phyloP scores from a whole-genome alignment of 2,329 filamentous ascomycete species.

The Fusarium robinianum region DNA sequence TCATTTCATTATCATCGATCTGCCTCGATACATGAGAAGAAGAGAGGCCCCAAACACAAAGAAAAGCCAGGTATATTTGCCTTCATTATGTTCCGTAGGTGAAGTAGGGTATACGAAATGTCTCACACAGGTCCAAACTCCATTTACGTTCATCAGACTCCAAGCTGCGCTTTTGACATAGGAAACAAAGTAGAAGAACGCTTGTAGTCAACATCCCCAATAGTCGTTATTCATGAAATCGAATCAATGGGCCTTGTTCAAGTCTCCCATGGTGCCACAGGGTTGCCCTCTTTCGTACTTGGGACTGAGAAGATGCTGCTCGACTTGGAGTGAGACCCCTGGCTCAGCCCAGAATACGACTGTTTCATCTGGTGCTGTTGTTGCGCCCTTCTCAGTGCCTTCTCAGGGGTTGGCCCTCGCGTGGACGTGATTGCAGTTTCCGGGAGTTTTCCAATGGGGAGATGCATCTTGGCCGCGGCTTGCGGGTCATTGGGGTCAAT shows the following conservation, averaged over 20 bases:
- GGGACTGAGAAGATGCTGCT: conserved; percentile 42
- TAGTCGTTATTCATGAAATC: conserved; percentile 16
- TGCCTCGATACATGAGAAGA: too few species aligned
- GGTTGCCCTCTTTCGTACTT: conserved; percentile 39
- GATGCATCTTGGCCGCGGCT: conserved; percentile 52
- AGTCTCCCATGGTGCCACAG: conserved; percentile 42
- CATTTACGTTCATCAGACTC: conserved; percentile 6
- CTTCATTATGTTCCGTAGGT: too few species aligned
- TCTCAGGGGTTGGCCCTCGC: conserved; percentile 52
- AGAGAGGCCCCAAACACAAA: too few species aligned
- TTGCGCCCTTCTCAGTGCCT: conserved; percentile 44
- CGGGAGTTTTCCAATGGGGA: conserved; percentile 52
- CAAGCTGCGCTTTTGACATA: conserved; percentile 13
- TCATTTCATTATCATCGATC: background rate
- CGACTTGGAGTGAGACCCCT: conserved; percentile 40
- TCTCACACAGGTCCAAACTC: conserved; percentile 5
- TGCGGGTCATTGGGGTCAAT: conserved; percentile 49
- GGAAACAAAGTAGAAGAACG: conserved; percentile 11
- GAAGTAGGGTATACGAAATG: conserved; percentile 18
- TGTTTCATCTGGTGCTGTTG: conserved; percentile 40
- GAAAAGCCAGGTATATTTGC: conserved; percentile 4
- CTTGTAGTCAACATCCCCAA: background rate
- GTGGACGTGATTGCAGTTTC: conserved; percentile 52
- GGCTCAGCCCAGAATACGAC: conserved; percentile 35
- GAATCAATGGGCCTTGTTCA: conserved; percentile 6